phyloP scores from a whole-genome alignment of 257 asterid species.

The Solanum arcanum region DNA sequence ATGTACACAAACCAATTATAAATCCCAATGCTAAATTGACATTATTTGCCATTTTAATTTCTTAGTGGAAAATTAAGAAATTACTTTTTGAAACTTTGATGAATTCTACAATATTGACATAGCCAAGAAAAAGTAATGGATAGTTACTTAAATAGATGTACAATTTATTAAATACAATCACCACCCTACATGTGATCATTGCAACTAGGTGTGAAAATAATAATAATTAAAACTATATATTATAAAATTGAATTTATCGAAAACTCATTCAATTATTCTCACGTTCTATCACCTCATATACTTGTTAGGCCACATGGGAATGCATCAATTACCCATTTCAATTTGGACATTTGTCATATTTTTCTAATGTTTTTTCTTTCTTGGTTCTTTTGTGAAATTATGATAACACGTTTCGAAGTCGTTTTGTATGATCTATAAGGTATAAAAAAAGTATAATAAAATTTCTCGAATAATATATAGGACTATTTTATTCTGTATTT shows the following conservation, averaged over 20 bases:
- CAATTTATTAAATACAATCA: not conserved
- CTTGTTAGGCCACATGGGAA: not conserved
- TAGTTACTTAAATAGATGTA: not conserved
- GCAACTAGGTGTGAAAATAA: not conserved
- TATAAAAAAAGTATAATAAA: too few relatives aligned
- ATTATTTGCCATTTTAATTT: not conserved
- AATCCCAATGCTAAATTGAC: not conserved
- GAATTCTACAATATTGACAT: not conserved
- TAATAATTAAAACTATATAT: not conserved
- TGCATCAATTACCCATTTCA: not conserved
- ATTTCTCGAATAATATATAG: fast-evolving
- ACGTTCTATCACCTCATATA: not conserved
- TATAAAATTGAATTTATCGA: not conserved
- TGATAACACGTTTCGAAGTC: not conserved
- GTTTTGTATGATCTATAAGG: too few relatives aligned
- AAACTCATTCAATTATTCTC: conserved; percentile 3
- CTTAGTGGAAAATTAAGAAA: not conserved
- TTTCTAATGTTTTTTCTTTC: not conserved
- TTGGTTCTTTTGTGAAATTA: not conserved
- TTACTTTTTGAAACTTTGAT: not conserved
- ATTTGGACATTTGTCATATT: not conserved
- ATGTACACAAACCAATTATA: not conserved
- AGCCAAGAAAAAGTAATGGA: not conserved
- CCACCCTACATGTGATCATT: not conserved
- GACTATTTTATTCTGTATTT: too few relatives aligned